Evolutionary conservation across 768 basidiomycete species (phyloP).

Genomic region (Grammothele lineata): DNA sequence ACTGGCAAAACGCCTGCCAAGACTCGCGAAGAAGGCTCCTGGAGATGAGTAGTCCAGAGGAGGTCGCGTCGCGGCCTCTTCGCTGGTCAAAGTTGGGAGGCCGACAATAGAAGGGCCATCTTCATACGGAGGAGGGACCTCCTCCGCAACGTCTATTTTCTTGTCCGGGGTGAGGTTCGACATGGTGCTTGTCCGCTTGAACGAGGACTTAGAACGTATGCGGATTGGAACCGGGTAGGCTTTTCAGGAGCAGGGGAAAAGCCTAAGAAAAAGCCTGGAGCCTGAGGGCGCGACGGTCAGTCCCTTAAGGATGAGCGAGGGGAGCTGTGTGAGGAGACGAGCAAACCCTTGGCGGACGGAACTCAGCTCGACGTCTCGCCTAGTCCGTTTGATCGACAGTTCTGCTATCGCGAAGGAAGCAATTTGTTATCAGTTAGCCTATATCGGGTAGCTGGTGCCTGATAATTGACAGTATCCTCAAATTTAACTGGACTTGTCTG

Average conservation of each 20-base stretch:
- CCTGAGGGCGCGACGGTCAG: neutral
- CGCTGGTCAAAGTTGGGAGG: neutral
- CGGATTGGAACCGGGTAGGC: too few species aligned
- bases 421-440: conserved; percentile 16
- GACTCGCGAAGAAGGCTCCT: conserved; percentile 46
- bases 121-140: neutral
- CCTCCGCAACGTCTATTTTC: conserved; percentile 6
- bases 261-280: neutral
- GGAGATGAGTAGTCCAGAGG: conserved; percentile 65
- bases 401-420: neutral
- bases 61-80: conserved; percentile 36
- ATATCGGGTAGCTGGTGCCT: too few species aligned
- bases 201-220: too few species aligned
- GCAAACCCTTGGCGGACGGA: too few species aligned
- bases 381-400: neutral
- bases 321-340: neutral
- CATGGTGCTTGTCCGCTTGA: conserved; percentile 4
- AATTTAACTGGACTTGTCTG: too few species aligned
- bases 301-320: neutral
- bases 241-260: conserved; percentile 6
- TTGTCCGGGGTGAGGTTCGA: conserved; percentile 8
- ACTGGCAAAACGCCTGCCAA: conserved; percentile 61
- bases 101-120: neutral
- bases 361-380: too few species aligned
- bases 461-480: too few species aligned